Evolutionary conservation across 805 yeast genomes (phyloP).

Genomic region (Yarrowia bubula): DNA sequence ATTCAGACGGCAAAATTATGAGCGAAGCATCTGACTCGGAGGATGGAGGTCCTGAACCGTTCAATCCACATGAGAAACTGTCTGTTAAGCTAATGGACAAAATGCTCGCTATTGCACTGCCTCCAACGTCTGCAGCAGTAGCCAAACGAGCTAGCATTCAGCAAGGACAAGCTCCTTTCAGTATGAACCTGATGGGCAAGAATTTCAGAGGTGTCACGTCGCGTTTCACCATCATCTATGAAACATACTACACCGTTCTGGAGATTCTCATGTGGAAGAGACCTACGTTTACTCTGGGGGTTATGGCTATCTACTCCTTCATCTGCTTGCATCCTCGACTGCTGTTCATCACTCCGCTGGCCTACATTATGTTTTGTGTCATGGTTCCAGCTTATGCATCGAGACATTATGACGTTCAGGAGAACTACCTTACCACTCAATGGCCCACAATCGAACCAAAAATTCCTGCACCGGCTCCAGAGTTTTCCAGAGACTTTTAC

Average conservation of each 20-base stretch:
- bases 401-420: conserved; percentile 62
- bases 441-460: conserved; percentile 47
- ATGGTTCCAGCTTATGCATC: conserved; percentile 66
- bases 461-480: conserved; percentile 70
- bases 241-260: conserved; percentile 55
- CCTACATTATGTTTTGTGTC: conserved; percentile 51
- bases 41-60: neutral
- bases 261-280: conserved; percentile 62
- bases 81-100: conserved; percentile 57
- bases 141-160: conserved; percentile 54
- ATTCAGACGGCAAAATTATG: neutral
- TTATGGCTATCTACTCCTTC: conserved; percentile 51
- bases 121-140: conserved; percentile 47
- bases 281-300: conserved; percentile 59
- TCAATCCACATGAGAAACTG: conserved; percentile 1
- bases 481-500: conserved; percentile 72
- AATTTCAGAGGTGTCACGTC: conserved; percentile 34
- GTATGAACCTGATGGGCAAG: conserved; percentile 65
- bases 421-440: conserved; percentile 49
- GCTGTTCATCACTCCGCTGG: conserved; percentile 47
- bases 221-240: conserved; percentile 43
- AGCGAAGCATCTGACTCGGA: neutral
- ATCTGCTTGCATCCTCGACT: conserved; percentile 56
- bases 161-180: conserved; percentile 62
- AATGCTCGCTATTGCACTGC: conserved; percentile 67